These are phyloP conservation scores for Aspergillus steynii DNA, from an alignment of 495 filamentous ascomycete genomes.

Conservation along the genomic window DNA sequence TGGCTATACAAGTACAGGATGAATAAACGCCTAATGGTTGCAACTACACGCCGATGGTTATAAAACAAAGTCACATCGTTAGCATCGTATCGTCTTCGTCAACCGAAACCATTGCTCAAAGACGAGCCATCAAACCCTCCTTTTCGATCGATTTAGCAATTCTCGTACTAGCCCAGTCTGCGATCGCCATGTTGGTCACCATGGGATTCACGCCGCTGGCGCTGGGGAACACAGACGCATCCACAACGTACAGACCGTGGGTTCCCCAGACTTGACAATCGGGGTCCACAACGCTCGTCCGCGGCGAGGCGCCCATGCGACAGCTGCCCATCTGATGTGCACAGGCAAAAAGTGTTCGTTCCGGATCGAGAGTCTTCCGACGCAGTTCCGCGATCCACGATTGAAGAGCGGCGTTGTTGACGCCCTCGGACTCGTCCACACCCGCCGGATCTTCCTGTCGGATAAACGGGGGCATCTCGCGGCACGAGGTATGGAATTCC, in stretches of 20 bases:
- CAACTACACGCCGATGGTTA: neutral
- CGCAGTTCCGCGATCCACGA: conserved; percentile 67
- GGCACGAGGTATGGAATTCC: conserved; percentile 67
- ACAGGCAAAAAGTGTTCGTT: conserved; percentile 53
- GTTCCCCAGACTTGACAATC: conserved; percentile 76
- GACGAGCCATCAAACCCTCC: conserved; percentile 13
- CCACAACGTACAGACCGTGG: conserved; percentile 72
- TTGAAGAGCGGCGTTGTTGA: conserved; percentile 66
- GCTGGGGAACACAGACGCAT: conserved; percentile 87
- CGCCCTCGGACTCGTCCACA: conserved; percentile 46
- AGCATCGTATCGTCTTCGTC: neutral
- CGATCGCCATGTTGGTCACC: conserved; percentile 87
- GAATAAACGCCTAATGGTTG: neutral
- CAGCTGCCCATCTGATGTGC: conserved; percentile 95
- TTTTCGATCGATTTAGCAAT: conserved; percentile 32
- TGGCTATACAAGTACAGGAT: neutral
- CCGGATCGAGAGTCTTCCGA: conserved; percentile 48
- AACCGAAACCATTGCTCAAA: neutral
- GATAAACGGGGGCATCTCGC: conserved; percentile 65
- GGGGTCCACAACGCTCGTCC: conserved; percentile 72
- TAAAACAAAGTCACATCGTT: neutral
- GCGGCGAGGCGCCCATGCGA: conserved; percentile 65
- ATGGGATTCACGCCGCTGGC: conserved; percentile 94
- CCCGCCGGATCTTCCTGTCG: conserved; percentile 40
- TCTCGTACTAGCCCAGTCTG: conserved; percentile 47